Percentiles rank a stretch among this genome's conserved stretches.
Evolutionary conservation across 306 rosid species (phyloP).

Genomic region (Erythrophleum fordii): DNA sequence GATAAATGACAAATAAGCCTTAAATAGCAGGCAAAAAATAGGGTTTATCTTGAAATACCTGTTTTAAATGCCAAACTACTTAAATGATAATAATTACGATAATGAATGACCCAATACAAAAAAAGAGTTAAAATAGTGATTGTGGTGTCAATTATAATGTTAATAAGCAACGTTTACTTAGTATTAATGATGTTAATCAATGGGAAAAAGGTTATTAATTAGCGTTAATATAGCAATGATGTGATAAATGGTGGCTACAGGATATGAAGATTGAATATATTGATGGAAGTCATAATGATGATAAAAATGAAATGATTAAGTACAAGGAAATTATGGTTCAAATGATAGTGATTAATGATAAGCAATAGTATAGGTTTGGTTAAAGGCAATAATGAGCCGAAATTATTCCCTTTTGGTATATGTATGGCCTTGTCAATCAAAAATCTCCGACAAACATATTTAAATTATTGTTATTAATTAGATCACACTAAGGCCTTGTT

Average conservation of each 20-base stretch:
- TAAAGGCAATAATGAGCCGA: too few relatives aligned
- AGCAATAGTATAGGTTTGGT: background rate
- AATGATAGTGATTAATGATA: background rate
- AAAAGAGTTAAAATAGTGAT: too few relatives aligned
- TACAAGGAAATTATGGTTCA: background rate
- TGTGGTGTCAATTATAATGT: background rate
- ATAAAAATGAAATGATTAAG: background rate
- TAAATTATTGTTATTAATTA: too few relatives aligned
- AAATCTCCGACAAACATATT: too few relatives aligned
- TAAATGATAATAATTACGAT: too few relatives aligned
- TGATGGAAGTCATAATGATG: background rate
- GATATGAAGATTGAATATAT: slow-evolving; percentile 1
- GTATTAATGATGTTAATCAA: background rate
- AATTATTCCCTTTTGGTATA: background rate
- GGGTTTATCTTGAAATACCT: too few relatives aligned
- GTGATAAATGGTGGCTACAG: background rate
- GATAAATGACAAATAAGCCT: too few relatives aligned
- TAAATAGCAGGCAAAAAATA: too few relatives aligned
- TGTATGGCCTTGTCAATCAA: background rate
- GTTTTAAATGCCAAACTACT: too few relatives aligned
- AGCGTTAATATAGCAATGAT: background rate
- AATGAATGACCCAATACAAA: too few relatives aligned
- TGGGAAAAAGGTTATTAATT: background rate
- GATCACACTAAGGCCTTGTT: background rate
- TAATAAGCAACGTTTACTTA: background rate